Conservation (phyloP, 1,284 basidiomycete genomes). For the Takashimella koratensis region DNA sequence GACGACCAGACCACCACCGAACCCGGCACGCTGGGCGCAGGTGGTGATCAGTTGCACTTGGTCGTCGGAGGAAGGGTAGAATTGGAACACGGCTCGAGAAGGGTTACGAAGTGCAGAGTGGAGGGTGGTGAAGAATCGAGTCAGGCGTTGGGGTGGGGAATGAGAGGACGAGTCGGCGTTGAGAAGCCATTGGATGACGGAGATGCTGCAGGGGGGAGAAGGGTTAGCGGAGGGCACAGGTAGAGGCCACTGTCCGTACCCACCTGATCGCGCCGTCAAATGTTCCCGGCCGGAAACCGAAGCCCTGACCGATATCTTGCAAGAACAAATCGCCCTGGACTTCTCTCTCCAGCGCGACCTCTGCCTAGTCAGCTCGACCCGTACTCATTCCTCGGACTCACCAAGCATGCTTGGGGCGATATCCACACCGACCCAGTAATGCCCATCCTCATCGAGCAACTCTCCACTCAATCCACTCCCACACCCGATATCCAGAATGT, state of each 20-base stretch:
- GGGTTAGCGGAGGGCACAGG: not conserved
- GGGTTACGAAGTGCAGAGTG: conserved; percentile 89
- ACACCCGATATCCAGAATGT: conserved; percentile 93
- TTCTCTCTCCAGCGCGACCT: conserved; percentile 89
- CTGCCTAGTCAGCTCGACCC: conserved; percentile 34
- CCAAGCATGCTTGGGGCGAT: conserved; percentile 96
- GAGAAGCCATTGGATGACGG: conserved; percentile 96
- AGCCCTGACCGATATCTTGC: conserved; percentile 89
- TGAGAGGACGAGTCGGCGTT: conserved; percentile 93
- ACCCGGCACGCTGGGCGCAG: conserved; percentile 89
- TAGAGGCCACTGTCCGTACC: too few species aligned
- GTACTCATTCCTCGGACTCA: conserved; percentile 48
- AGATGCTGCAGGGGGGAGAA: conserved; percentile 62
- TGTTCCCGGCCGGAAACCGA: conserved; percentile 90
- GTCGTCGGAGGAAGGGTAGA: conserved; percentile 92
- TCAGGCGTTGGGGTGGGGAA: conserved; percentile 86
- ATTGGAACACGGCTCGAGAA: conserved; percentile 89
- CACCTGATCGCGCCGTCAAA: conserved; percentile 98
- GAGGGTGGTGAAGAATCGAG: conserved; percentile 93
- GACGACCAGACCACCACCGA: conserved; percentile 93
- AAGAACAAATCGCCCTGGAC: conserved; percentile 90
- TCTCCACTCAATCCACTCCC: conserved; percentile 98
- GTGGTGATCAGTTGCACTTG: conserved; percentile 93
- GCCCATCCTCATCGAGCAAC: conserved; percentile 85
- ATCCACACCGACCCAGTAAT: conserved; percentile 92